Conservation (phyloP, 2,329 filamentous ascomycete species). For the Alternaria angustiovoidea region DNA sequence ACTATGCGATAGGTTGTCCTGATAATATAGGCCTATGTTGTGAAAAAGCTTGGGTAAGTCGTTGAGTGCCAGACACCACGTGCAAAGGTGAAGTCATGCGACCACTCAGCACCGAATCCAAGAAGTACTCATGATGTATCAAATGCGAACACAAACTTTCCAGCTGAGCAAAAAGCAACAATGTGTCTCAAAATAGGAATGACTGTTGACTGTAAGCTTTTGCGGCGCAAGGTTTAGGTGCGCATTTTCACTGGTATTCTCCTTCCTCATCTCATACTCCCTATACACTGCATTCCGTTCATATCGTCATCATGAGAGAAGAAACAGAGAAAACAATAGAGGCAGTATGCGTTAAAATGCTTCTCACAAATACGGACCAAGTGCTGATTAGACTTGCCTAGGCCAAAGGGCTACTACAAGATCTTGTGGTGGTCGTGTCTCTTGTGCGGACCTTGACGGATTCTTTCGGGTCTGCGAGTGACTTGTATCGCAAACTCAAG, state of each 20-base stretch:
- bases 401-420: constrained; percentile 37
- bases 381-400: constrained; percentile 17
- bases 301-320: constrained; percentile 22
- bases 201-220: constrained; percentile 17
- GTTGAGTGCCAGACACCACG: constrained; percentile 9
- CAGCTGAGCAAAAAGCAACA: constrained; percentile 14
- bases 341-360: constrained; percentile 11
- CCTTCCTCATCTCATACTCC: neutral
- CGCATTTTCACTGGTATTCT: constrained; percentile 5
- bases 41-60: constrained; percentile 2
- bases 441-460: constrained; percentile 41
- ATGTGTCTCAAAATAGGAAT: constrained; percentile 14
- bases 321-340: constrained; percentile 27
- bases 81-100: constrained; percentile 14
- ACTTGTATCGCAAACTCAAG: constrained; percentile 43
- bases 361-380: neutral
- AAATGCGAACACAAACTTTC: constrained; percentile 11
- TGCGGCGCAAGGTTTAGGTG: constrained; percentile 4
- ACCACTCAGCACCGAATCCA: neutral
- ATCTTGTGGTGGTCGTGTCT: constrained; percentile 40
- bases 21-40: neutral
- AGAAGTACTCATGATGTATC: constrained; percentile 16
- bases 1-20: neutral
- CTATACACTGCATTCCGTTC: neutral
- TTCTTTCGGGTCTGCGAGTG: constrained; percentile 40